Base-by-base conservation (phyloP, 192 early-diverging fungal genomes). In the Geranomyces michiganensis region DNA sequence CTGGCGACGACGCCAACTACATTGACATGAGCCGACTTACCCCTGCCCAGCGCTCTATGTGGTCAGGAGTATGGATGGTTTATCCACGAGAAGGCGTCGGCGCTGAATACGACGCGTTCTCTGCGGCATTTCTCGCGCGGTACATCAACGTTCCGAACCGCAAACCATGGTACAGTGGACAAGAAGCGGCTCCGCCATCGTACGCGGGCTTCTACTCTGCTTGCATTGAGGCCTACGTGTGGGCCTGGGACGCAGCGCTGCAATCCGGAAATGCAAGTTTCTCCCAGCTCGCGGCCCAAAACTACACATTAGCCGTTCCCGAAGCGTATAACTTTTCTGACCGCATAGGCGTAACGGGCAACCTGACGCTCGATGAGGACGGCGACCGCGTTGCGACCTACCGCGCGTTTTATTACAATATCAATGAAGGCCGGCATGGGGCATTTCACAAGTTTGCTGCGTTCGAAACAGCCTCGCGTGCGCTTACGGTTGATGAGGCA, bases 241-340 rank as follows among this genome's bases (percentile, higher is more conserved):
- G 58, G 58, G 58, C 58, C 4, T 60, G 27, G 14, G 58, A 60
- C 30, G 22, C 41, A 12, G 63, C 63, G 41, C 46, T 65, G 63
- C 1, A 22, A 0, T 19, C 8, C 63, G 63, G 63, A 22, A 62
- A 3, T 27, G 51, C 24, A 9, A 24, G 41, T 9, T 19, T 65
- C 8, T 10, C 63, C 0, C 6, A n/a, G 0, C 63, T 60, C 41
- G 46, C 44, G 1, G 22, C 58, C 9, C 7, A 60, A 7, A 60
- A 26, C 58, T 29, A 60, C 30, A 17, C 27, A 8, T 32, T 60
- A 17, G 26, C 58, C 2, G 31, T 60, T 17, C 63, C 46, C 7
- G 0, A 30, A 8, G 63, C 32, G 19, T 41, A 43, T 22, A 47
- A 22, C 22, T 65, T 65, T 24, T 41, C 63, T 4, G 31, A 65